These are phyloP conservation scores for Cairneyella variabilis DNA, from an alignment of 495 filamentous ascomycete species.

Conservation along the genomic window DNA sequence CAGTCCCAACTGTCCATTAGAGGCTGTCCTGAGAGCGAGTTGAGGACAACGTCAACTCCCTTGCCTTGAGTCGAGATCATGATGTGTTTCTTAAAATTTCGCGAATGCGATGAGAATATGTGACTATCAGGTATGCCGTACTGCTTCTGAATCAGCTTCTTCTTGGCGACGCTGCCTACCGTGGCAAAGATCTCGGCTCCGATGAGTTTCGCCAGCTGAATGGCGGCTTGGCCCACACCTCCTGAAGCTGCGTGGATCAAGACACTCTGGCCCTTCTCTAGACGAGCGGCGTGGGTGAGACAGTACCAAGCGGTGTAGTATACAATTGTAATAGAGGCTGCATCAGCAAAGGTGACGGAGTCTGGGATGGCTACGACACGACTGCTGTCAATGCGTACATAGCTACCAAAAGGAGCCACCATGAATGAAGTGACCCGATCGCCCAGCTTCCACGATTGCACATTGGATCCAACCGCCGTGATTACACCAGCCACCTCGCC, in stretches of 20 bases:
- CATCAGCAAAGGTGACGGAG: constrained; percentile 30
- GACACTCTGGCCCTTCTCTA: constrained; percentile 72
- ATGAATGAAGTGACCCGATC: constrained; percentile 29
- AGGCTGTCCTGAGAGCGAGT: constrained; percentile 42
- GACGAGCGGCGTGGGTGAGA: constrained; percentile 38
- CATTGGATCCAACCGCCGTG: neutral
- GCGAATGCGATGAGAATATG: constrained; percentile 45
- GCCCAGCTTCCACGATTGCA: constrained; percentile 31
- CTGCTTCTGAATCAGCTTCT: constrained; percentile 52
- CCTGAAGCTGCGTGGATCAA: constrained; percentile 88
- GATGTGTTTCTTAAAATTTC: constrained; percentile 36
- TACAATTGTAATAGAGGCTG: constrained; percentile 41
- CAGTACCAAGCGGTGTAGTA: constrained; percentile 57
- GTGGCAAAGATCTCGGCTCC: constrained; percentile 61
- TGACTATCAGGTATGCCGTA: constrained; percentile 43
- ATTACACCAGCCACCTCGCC: constrained; percentile 6
- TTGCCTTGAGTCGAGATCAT: constrained; percentile 37
- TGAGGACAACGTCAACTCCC: constrained; percentile 54
- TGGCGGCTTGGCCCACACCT: constrained; percentile 75
- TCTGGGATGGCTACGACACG: constrained; percentile 28
- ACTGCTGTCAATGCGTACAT: constrained; percentile 32
- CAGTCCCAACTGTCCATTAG: constrained; percentile 42
- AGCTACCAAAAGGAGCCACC: constrained; percentile 34
- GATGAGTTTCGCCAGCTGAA: constrained; percentile 66
- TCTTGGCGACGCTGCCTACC: constrained; percentile 42